A percentile compares a stretch with the other conserved stretches of the same genome.
Conservation (phyloP, 768 basidiomycete species). For the Flagelloscypha sp. region DNA sequence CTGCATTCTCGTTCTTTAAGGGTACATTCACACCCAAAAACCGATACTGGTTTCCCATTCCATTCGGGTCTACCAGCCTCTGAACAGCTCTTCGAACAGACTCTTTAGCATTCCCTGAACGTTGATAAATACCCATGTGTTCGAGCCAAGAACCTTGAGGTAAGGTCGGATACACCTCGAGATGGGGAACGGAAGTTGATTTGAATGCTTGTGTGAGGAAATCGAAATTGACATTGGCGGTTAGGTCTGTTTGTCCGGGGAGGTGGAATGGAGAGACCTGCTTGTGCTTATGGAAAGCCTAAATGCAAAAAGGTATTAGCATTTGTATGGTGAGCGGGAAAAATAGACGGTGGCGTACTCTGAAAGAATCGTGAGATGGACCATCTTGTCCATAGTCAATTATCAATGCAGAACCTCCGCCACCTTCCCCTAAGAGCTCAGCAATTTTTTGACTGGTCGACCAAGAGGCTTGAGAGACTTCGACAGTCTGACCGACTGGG, state of each 20-base stretch:
- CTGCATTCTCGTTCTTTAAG: no score
- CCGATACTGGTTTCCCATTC: conserved; percentile 88
- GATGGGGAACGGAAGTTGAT: conserved; percentile 22
- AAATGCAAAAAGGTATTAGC: conserved; percentile 4
- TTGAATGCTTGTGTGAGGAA: conserved; percentile 64
- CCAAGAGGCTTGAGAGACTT: conserved; percentile 70
- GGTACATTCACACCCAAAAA: conserved; percentile 68
- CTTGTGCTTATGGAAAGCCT: conserved; percentile 89
- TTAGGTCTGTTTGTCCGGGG: conserved; percentile 87
- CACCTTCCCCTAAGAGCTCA: conserved; percentile 39
- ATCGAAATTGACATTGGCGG: conserved; percentile 94
- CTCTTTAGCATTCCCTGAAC: conserved; percentile 44
- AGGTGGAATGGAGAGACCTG: conserved; percentile 77
- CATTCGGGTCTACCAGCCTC: conserved; percentile 65
- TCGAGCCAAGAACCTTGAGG: conserved; percentile 70
- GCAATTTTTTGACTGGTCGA: conserved; percentile 62
- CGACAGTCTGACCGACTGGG: conserved; percentile 65
- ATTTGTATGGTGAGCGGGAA: background rate
- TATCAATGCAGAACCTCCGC: conserved; percentile 61
- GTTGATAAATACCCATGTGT: conserved; percentile 65
- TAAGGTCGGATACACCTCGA: conserved; percentile 64
- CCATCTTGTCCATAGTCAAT: conserved; percentile 84
- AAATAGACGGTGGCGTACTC: conserved; percentile 52
- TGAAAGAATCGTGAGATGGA: conserved; percentile 64
- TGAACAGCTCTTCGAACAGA: conserved; percentile 54